phyloP scores from a whole-genome alignment of 2,329 filamentous ascomycete genomes.

The Elsinoe fawcettii region DNA sequence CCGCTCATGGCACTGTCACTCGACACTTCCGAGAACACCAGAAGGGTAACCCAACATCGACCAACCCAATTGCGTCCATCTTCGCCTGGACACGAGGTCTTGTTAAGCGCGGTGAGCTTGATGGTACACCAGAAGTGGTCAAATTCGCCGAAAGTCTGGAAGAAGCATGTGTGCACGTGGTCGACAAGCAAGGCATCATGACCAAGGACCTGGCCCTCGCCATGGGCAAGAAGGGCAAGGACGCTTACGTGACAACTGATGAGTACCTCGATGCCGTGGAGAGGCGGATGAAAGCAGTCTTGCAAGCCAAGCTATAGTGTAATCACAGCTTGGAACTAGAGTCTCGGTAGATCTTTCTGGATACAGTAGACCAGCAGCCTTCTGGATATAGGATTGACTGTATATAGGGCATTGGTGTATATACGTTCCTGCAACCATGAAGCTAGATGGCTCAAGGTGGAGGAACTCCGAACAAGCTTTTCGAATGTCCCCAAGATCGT shows the following conservation, averaged over 20 bases:
- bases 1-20: slow-evolving; percentile 95
- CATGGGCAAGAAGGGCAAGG: slow-evolving; percentile 77
- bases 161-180: slow-evolving; percentile 87
- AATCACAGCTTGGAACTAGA: not conserved
- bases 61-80: slow-evolving; percentile 97
- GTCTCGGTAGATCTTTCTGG: not conserved
- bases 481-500: slow-evolving; percentile 5
- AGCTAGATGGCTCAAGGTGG: too few species aligned
- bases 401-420: not conserved
- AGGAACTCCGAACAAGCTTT: not conserved
- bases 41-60: slow-evolving; percentile 93
- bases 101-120: slow-evolving; percentile 84
- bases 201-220: slow-evolving; percentile 98
- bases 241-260: slow-evolving; percentile 81
- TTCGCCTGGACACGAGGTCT: slow-evolving; percentile 98
- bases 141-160: slow-evolving; percentile 88
- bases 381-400: not conserved
- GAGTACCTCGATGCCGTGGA: slow-evolving; percentile 93
- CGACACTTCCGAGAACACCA: slow-evolving; percentile 98
- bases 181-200: slow-evolving; percentile 92
- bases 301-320: slow-evolving; percentile 67
- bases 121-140: slow-evolving; percentile 84
- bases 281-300: slow-evolving; percentile 70
- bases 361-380: not conserved
- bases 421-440: slow-evolving; percentile 2